A percentile compares a stretch with the other conserved stretches of the same genome.
Conservation (phyloP, 805 yeast species). For the Candida chilensis region DNA sequence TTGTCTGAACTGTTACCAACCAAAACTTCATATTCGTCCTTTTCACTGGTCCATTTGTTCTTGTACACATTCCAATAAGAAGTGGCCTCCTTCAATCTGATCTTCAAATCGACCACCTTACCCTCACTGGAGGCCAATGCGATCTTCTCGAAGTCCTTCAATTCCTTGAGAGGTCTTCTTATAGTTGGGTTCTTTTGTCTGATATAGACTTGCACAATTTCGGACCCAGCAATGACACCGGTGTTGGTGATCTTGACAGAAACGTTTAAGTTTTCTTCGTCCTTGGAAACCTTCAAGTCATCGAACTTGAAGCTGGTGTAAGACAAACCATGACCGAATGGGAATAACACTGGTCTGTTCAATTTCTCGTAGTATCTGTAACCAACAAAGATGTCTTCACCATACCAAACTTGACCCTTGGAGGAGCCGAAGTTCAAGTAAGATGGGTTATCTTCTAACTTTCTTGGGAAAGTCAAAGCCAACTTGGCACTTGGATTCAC, state of each 20-base stretch:
- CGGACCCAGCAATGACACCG: slow-evolving; percentile 20
- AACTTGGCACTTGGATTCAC: slow-evolving; percentile 24
- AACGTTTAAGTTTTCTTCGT: slow-evolving; percentile 10
- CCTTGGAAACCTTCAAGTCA: slow-evolving; percentile 11
- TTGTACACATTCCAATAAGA: slow-evolving; percentile 22
- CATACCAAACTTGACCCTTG: slow-evolving; percentile 22
- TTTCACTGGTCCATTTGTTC: slow-evolving; percentile 21
- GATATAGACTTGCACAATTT: slow-evolving; percentile 22
- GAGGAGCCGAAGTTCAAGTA: slow-evolving; percentile 18
- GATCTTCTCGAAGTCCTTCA: slow-evolving; percentile 24
- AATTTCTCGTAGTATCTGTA: slow-evolving; percentile 26
- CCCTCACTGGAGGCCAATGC: slow-evolving; percentile 17
- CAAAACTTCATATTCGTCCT: slow-evolving; percentile 20
- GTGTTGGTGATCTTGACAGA: slow-evolving; percentile 17
- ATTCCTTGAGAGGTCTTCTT: slow-evolving; percentile 23
- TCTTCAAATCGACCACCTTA: slow-evolving; percentile 10
- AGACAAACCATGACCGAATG: slow-evolving; percentile 28
- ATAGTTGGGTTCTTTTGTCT: slow-evolving; percentile 14
- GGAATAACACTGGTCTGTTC: slow-evolving; percentile 18
- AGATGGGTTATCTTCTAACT: slow-evolving; percentile 16
- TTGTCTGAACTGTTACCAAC: slow-evolving; percentile 23
- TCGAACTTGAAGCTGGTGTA: slow-evolving; percentile 19
- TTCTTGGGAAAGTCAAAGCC: slow-evolving; percentile 19
- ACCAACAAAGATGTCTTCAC: slow-evolving; percentile 31
- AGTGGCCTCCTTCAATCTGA: slow-evolving; percentile 21